phyloP scores from a whole-genome alignment of 352 stramenopile species.

The Elongisporangium prolatum region DNA sequence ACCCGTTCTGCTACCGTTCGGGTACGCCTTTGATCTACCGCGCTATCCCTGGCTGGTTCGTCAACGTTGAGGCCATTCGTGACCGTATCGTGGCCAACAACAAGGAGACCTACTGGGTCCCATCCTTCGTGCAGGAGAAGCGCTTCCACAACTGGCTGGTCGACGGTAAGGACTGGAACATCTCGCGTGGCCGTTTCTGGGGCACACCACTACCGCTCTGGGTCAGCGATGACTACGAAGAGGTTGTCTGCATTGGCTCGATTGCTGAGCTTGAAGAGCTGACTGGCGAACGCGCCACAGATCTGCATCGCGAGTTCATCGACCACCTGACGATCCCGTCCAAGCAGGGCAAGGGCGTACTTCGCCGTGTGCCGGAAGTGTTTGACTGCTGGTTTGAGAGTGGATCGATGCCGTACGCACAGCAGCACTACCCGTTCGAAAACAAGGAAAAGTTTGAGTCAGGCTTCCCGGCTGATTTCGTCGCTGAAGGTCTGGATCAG shows the following conservation, averaged over 20 bases:
- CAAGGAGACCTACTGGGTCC: slow-evolving; percentile 82
- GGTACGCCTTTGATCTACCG: slow-evolving; percentile 99
- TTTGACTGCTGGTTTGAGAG: slow-evolving; percentile 99
- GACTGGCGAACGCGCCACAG: slow-evolving; percentile 88
- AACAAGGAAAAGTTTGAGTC: slow-evolving; percentile 97
- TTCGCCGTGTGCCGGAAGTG: slow-evolving; percentile 88
- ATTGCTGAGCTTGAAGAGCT: slow-evolving; percentile 96
- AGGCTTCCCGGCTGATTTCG: slow-evolving; percentile 98
- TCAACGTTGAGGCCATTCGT: slow-evolving; percentile 98
- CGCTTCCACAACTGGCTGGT: slow-evolving; percentile 99
- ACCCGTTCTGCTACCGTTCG: slow-evolving; percentile 99
- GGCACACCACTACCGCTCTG: slow-evolving; percentile 99
- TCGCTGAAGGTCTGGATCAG: slow-evolving; percentile 99
- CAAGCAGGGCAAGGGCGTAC: slow-evolving; percentile 85
- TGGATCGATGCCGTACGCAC: slow-evolving; percentile 99
- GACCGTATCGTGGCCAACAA: slow-evolving; percentile 92
- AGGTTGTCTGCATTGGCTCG: slow-evolving; percentile 96
- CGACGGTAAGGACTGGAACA: slow-evolving; percentile 98
- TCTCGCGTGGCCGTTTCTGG: slow-evolving; percentile 99
- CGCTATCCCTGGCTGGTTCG: slow-evolving; percentile 98
- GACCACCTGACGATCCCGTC: slow-evolving; percentile 98
- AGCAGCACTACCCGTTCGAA: slow-evolving; percentile 99
- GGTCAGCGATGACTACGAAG: slow-evolving; percentile 96
- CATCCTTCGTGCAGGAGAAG: slow-evolving; percentile 96
- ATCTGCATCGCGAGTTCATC: slow-evolving; percentile 98